These are phyloP conservation scores for Alternaria brassicae DNA, from an alignment of 2,329 filamentous ascomycete genomes.

Conservation along the genomic window DNA sequence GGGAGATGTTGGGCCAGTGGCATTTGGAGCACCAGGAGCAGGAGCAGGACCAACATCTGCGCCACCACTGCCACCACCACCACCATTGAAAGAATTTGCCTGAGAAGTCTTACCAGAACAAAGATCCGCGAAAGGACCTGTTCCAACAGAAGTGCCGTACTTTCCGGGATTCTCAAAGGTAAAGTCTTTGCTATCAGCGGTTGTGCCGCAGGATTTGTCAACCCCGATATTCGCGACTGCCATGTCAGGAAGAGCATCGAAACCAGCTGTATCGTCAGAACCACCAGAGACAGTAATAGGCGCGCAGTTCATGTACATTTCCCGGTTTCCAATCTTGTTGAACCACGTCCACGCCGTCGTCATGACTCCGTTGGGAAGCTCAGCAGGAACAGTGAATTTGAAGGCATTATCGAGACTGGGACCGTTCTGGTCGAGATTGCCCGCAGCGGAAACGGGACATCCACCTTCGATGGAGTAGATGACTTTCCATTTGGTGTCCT, in stretches of 20 bases:
- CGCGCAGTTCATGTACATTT: constrained; percentile 98
- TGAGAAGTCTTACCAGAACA: constrained; percentile 28
- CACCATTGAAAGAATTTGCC: constrained; percentile 4
- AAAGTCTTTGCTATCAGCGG: constrained; percentile 53
- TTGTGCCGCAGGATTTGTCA: constrained; percentile 56
- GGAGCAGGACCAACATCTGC: background rate
- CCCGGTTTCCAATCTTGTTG: constrained; percentile 86
- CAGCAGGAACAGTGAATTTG: constrained; percentile 63
- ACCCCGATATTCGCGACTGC: constrained; percentile 71
- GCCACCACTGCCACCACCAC: background rate
- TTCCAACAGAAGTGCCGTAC: constrained; percentile 51
- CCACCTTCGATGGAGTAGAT: constrained; percentile 88
- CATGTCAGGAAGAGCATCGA: constrained; percentile 71
- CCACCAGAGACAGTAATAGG: constrained; percentile 69
- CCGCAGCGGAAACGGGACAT: constrained; percentile 63
- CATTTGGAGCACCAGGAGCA: too few species aligned
- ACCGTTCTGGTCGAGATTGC: constrained; percentile 42
- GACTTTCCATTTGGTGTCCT: constrained; percentile 77
- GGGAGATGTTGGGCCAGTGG: too few species aligned
- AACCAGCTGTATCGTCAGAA: constrained; percentile 59
- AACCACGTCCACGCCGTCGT: constrained; percentile 91
- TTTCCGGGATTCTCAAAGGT: constrained; percentile 71
- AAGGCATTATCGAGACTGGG: constrained; percentile 46
- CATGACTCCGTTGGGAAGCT: constrained; percentile 76
- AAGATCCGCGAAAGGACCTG: constrained; percentile 33